A percentile compares a stretch with the other conserved stretches of the same genome.
These are phyloP conservation scores for Naganishia vaughanmartiniae DNA, from an alignment of 768 basidiomycete species.

Conservation along the genomic window DNA sequence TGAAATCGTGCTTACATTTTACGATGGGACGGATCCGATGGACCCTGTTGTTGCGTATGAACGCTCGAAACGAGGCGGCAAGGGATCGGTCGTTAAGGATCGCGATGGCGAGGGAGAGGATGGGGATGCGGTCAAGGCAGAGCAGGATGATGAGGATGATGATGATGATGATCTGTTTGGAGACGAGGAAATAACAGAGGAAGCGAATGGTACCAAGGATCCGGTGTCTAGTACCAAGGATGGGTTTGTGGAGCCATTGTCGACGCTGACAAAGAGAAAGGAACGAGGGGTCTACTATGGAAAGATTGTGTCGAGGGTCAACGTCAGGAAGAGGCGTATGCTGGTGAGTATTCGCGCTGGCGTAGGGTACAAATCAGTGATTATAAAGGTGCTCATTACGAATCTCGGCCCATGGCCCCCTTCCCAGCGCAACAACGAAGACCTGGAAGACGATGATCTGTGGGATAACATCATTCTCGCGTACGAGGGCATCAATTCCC, in stretches of 20 bases:
- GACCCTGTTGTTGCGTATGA: neutral
- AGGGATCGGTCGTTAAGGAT: neutral
- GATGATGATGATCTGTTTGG: constrained; percentile 31
- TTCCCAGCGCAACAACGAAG: constrained; percentile 16
- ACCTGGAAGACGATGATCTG: constrained; percentile 27
- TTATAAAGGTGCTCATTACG: no score
- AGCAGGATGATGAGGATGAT: constrained; percentile 19
- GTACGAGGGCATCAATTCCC: constrained; percentile 12
- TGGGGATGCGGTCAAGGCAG: neutral
- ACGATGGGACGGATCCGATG: constrained; percentile 32
- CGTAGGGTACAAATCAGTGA: no score
- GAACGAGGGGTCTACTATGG: constrained; percentile 26
- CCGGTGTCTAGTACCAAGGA: constrained; percentile 12
- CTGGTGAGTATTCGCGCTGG: constrained; percentile 7
- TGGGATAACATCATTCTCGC: constrained; percentile 27
- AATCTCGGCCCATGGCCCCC: neutral
- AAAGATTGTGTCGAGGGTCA: constrained; percentile 17
- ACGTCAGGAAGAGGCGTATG: constrained; percentile 26
- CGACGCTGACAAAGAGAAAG: constrained; percentile 22
- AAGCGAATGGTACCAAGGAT: constrained; percentile 24
- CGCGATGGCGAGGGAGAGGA: neutral
- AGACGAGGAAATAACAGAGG: constrained; percentile 26
- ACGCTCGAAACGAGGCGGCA: neutral
- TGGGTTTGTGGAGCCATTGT: neutral
- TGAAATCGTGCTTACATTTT: constrained; percentile 42